phyloP scores from a whole-genome alignment of 148 eudicot genomes.

The Rhododendron vialii region DNA sequence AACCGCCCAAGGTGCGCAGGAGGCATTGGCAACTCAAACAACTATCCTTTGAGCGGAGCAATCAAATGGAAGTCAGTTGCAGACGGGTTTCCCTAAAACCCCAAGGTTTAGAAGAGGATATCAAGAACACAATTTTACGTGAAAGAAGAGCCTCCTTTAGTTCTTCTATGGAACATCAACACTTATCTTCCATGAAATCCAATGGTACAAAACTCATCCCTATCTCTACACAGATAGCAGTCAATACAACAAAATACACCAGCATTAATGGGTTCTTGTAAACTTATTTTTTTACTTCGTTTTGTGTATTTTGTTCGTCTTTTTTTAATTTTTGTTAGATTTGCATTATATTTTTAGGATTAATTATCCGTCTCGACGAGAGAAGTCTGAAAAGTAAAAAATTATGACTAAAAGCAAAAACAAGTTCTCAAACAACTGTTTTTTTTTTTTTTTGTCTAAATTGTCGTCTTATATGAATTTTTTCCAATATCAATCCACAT shows the following conservation, averaged over 20 bases:
- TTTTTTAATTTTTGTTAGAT: too few relatives aligned
- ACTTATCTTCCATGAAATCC: conserved; percentile 26
- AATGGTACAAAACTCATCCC: conserved; percentile 27
- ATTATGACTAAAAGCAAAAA: neutral
- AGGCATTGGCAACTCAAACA: conserved; percentile 18
- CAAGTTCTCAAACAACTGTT: neutral
- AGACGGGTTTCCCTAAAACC: conserved; percentile 21
- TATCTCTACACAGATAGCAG: neutral
- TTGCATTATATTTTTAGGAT: too few relatives aligned
- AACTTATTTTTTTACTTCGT: too few relatives aligned
- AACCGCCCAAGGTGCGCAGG: conserved; percentile 15
- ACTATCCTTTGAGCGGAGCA: conserved; percentile 18
- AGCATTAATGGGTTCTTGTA: neutral
- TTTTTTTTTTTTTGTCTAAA: too few relatives aligned
- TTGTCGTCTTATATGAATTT: neutral
- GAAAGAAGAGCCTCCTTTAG: conserved; percentile 50
- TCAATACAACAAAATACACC: neutral
- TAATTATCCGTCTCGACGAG: too few relatives aligned
- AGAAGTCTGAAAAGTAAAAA: too few relatives aligned
- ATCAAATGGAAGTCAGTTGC: conserved; percentile 16
- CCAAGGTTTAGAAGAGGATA: conserved; percentile 21
- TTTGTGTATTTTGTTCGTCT: too few relatives aligned
- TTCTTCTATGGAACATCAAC: conserved; percentile 36
- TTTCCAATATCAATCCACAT: neutral
- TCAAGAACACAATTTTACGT: conserved; percentile 18